These are phyloP conservation scores for Suhomyces coccinellae DNA, from an alignment of 1,139 yeast species.

Conservation along the genomic window DNA sequence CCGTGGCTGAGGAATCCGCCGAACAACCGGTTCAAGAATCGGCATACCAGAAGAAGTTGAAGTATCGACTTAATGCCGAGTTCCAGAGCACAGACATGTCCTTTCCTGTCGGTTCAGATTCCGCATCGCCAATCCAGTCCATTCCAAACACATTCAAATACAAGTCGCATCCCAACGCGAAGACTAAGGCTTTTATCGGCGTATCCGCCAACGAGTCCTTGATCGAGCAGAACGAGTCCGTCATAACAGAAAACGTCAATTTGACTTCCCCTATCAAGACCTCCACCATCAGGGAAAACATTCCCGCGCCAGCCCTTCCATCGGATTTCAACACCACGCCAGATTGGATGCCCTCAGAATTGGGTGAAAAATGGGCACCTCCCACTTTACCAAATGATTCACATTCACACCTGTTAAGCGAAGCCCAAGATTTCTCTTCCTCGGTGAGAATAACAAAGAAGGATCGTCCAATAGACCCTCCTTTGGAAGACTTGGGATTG, in stretches of 20 bases:
- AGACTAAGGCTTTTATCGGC: constrained; percentile 36
- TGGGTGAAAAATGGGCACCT: constrained; percentile 38
- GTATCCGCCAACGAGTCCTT: constrained; percentile 6
- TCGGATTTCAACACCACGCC: constrained; percentile 33
- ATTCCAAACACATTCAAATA: constrained; percentile 50
- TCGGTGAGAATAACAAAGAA: constrained; percentile 32
- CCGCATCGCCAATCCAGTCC: constrained; percentile 28
- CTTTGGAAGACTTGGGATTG: constrained; percentile 19
- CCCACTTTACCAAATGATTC: constrained; percentile 8
- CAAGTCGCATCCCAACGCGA: constrained; percentile 50
- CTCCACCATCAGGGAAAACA: constrained; percentile 18
- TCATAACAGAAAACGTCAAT: constrained; percentile 4
- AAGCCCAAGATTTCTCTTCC: constrained; percentile 25
- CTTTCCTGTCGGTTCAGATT: constrained; percentile 1
- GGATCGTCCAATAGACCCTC: neutral
- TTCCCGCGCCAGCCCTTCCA: neutral
- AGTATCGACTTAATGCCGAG: constrained; percentile 36
- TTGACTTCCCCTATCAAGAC: constrained; percentile 18
- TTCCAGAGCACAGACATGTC: constrained; percentile 24
- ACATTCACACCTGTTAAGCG: constrained; percentile 6
- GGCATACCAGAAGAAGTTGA: constrained; percentile 34
- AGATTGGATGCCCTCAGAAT: constrained; percentile 48
- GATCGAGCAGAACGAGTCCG: neutral
- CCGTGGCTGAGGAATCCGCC: neutral
- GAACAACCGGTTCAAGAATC: constrained; percentile 12